Evolutionary conservation across 73 alveolate species (phyloP), one percentile per base, ranked within the genome.

Genomic region (Paramecium tetraurelia): DNA sequence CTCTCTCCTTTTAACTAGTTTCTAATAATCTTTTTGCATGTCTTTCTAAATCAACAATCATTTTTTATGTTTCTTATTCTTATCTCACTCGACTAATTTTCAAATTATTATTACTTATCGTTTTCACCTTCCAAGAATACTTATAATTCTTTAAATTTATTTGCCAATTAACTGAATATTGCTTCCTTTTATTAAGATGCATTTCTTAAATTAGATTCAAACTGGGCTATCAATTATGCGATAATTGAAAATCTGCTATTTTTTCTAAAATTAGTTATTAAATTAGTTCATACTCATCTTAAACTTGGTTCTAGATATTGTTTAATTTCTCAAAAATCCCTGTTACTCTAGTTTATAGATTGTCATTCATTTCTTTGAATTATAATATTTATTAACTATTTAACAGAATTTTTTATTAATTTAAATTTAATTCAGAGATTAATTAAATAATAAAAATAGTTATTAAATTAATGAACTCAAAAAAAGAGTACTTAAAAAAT

Each of bases 11-110:
- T 38, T 50, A 63, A 44, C 75, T 89, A 16, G 70, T 58, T 22
- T 89, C 94, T 33, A 89, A 59, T 33, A 89, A 63, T 48, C 94
- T 58, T 85, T 89, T 89, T 43, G 92, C 86, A 89, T 89, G 86
- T 44, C 87, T 89, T 44, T 89, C 94, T 27, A 89, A 72, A 83
- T 89, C 87, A 44, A 71, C 31, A 11, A 80, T 80, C 33, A 80
- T 21, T 80, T 80, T 80, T 29, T 22, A 41, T 0, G 76, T 18
- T 35, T 80, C 90, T 10, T 41, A 22, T 27, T 80, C 90, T 22
- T 33, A 80, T 80, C 90, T 40, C 5, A 31, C 76, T 44, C 90
- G 90, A 35, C 90, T 80, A 80, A 80, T 38, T 38, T 75, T 22
- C 38, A 38, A 75, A 35, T 38, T 75, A 75, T 38, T 75, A n/a